Percentiles rank a stretch among this genome's conserved stretches.
Conservation (phyloP, 2,329 filamentous ascomycete species). For the Aspergillus pseudoglaucus region DNA sequence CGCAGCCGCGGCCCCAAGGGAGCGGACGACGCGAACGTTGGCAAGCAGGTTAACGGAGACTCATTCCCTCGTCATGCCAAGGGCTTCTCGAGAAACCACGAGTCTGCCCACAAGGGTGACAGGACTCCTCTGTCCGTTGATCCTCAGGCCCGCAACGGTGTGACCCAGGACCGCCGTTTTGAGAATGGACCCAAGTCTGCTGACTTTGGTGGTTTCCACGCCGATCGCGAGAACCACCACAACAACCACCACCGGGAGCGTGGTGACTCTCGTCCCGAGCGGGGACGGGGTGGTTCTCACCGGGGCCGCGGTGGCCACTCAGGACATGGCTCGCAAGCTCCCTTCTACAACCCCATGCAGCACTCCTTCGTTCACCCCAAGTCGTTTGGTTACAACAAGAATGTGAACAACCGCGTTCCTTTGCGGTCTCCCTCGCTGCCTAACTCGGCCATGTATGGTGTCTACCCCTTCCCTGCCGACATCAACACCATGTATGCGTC, state of each 20-base stretch:
- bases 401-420: conserved; percentile 39
- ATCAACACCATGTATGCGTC: conserved; percentile 52
- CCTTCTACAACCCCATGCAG: conserved; percentile 33
- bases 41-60: conserved; percentile 25
- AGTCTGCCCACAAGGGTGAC: conserved; percentile 19
- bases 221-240: conserved; percentile 29
- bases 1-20: conserved; percentile 26
- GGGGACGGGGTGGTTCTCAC: conserved; percentile 32
- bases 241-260: conserved; percentile 33
- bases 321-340: conserved; percentile 29
- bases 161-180: conserved; percentile 30
- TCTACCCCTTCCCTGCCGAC: conserved; percentile 38
- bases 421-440: conserved; percentile 59
- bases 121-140: conserved; percentile 26
- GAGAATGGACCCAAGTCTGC: conserved; percentile 34
- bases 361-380: conserved; percentile 37
- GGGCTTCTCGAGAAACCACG: conserved; percentile 27
- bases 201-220: conserved; percentile 26
- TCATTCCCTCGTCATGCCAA: conserved; percentile 26
- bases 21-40: conserved; percentile 24
- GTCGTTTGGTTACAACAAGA: conserved; percentile 34
- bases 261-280: conserved; percentile 19
- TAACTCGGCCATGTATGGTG: conserved; percentile 46
- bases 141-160: conserved; percentile 25
- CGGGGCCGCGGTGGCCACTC: conserved; percentile 37